phyloP scores from a whole-genome alignment of 2,329 filamentous ascomycete genomes.

The Erysiphe neolycopersici region DNA sequence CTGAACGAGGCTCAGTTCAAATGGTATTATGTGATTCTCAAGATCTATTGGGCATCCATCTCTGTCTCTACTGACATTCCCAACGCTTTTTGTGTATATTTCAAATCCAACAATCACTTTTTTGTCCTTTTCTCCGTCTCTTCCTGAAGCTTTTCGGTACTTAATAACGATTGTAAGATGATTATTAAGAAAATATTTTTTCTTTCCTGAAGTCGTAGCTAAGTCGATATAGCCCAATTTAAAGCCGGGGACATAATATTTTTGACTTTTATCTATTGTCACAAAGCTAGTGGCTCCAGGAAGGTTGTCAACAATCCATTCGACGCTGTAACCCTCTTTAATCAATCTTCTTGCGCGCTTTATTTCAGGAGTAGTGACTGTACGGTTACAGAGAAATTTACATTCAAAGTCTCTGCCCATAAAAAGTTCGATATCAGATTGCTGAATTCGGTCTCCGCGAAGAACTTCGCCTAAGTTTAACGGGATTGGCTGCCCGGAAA shows the following conservation, averaged over 20 bases:
- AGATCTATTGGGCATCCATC: slow-evolving; percentile 42
- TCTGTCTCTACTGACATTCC: slow-evolving; percentile 27
- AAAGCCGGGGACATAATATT: slow-evolving; percentile 78
- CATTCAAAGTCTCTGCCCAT: slow-evolving; percentile 56
- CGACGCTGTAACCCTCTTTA: slow-evolving; percentile 55
- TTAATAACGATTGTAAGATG: slow-evolving; percentile 68
- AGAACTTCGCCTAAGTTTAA: slow-evolving; percentile 72
- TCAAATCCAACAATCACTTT: slow-evolving; percentile 76
- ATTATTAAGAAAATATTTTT: slow-evolving; percentile 57
- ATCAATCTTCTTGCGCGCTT: slow-evolving; percentile 45
- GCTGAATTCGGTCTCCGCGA: slow-evolving; percentile 61
- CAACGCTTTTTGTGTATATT: slow-evolving; percentile 67
- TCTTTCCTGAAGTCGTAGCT: slow-evolving; percentile 26
- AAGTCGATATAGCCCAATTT: slow-evolving; percentile 58
- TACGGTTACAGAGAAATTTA: slow-evolving; percentile 41
- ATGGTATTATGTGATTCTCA: slow-evolving; percentile 30
- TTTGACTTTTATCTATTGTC: slow-evolving; percentile 56
- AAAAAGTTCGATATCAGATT: slow-evolving; percentile 55
- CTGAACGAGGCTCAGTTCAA: slow-evolving; percentile 41
- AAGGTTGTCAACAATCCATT: slow-evolving; percentile 85
- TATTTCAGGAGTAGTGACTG: slow-evolving; percentile 36
- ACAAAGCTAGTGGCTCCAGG: slow-evolving; percentile 75
- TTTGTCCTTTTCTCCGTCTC: slow-evolving; percentile 39
- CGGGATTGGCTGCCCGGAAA: slow-evolving; percentile 51
- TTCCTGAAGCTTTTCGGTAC: slow-evolving; percentile 44